phyloP scores from a whole-genome alignment of 169 alveolate species.

The Theileria parva region DNA sequence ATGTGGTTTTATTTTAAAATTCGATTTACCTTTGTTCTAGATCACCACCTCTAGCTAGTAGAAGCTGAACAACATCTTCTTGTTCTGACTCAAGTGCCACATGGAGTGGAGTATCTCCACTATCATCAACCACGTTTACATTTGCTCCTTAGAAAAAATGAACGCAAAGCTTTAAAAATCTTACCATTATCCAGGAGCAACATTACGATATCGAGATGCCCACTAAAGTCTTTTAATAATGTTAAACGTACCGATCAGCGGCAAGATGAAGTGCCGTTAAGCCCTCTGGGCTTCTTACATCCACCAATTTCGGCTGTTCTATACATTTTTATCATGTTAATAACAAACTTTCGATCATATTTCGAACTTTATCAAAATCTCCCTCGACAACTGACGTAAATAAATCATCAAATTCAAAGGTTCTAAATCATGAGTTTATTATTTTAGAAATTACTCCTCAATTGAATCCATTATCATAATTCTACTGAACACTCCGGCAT shows the following conservation, averaged over 20 bases:
- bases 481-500: background rate
- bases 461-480: background rate
- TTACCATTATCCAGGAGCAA: constrained; percentile 5
- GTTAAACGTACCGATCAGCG: constrained; percentile 40
- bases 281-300: constrained; percentile 37
- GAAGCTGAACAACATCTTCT: constrained; percentile 46
- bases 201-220: constrained; percentile 1
- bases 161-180: background rate
- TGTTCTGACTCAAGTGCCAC: constrained; percentile 69
- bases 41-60: constrained; percentile 60
- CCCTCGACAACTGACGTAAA: background rate
- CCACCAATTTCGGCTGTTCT: constrained; percentile 37
- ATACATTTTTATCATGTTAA: background rate
- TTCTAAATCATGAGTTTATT: background rate
- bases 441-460: constrained; percentile 13
- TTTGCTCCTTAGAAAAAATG: constrained; percentile 24
- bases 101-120: constrained; percentile 64
- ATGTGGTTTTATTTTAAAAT: constrained; percentile 2
- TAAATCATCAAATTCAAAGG: constrained; percentile 9
- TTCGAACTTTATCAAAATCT: background rate
- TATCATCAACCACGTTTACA: constrained; percentile 57
- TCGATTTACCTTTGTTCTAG: constrained; percentile 38
- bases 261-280: constrained; percentile 57
- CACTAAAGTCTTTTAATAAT: constrained; percentile 4
- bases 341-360: background rate